phyloP scores from a whole-genome alignment of 805 yeast genomes.

The Nakazawaea populi region DNA sequence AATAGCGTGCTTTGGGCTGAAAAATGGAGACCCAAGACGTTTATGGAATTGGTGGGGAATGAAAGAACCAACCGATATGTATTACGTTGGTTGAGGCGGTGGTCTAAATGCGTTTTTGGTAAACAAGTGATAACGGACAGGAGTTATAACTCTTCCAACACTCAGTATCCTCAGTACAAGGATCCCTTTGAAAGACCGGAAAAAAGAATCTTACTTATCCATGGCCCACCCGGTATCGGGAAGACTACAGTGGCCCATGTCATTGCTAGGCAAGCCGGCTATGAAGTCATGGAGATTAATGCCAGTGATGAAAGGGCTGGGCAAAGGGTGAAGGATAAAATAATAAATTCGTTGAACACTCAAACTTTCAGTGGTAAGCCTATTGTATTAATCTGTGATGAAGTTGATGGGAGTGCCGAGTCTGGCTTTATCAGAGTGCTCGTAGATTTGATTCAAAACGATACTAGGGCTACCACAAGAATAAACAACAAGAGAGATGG shows the following conservation, averaged over 20 bases:
- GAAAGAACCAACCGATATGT: constrained; percentile 56
- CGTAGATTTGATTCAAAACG: constrained; percentile 54
- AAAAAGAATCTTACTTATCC: constrained; percentile 62
- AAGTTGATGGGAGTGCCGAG: constrained; percentile 78
- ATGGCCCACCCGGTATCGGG: constrained; percentile 94
- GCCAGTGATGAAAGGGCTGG: constrained; percentile 79
- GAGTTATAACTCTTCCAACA: neutral
- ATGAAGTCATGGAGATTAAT: constrained; percentile 75
- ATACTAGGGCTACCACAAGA: constrained; percentile 42
- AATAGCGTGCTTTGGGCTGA: constrained; percentile 41
- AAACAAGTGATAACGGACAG: constrained; percentile 27
- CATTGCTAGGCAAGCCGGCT: constrained; percentile 77
- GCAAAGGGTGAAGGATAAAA: constrained; percentile 43
- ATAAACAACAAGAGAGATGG: constrained; percentile 18
- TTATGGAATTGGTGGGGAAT: constrained; percentile 64
- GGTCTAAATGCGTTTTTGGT: constrained; percentile 57
- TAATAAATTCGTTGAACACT: constrained; percentile 58
- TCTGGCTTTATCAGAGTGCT: constrained; percentile 53
- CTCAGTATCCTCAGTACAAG: constrained; percentile 7
- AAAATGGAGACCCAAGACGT: constrained; percentile 61
- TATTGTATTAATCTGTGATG: constrained; percentile 80
- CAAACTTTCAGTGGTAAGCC: constrained; percentile 68
- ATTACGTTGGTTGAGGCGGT: constrained; percentile 58
- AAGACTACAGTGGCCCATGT: constrained; percentile 87
- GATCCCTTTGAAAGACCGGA: constrained; percentile 58